A percentile compares a stretch with the other conserved stretches of the same genome.
These are phyloP conservation scores for Hippophae gyantsensis DNA, from an alignment of 306 rosid genomes.

Conservation along the genomic window DNA sequence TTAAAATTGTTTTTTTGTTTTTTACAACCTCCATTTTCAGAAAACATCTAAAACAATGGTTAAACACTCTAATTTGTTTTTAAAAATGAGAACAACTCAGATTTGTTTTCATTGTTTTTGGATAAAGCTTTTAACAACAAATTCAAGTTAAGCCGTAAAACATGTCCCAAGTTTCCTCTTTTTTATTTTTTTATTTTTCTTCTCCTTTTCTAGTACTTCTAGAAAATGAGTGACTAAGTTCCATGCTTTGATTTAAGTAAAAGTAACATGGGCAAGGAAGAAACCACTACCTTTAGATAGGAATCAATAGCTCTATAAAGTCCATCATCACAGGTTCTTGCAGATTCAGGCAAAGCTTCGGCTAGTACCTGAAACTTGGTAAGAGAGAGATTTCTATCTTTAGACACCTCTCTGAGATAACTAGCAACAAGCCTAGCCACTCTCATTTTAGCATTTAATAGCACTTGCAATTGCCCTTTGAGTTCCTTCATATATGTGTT, in stretches of 20 bases:
- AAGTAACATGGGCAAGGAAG: conserved; percentile 1
- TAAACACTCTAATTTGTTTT: no score
- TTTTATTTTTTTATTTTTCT: no score
- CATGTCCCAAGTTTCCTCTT: no score
- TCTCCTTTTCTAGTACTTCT: background rate
- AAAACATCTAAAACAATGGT: no score
- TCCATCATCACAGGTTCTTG: conserved; percentile 95
- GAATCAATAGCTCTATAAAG: conserved; percentile 95
- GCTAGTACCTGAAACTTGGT: conserved; percentile 98
- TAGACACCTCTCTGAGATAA: conserved; percentile 87
- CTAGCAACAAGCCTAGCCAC: conserved; percentile 97
- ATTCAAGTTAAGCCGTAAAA: no score
- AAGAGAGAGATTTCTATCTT: conserved; percentile 82
- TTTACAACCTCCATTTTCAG: no score
- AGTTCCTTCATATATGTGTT: conserved; percentile 34
- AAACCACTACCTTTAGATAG: conserved; percentile 68
- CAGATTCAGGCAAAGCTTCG: conserved; percentile 98
- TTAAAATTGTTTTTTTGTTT: no score
- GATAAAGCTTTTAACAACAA: no score
- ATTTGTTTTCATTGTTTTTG: no score
- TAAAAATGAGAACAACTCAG: no score
- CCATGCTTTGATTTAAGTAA: background rate
- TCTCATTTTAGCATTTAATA: conserved; percentile 68
- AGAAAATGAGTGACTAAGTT: background rate
- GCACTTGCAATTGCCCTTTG: conserved; percentile 23